Base-by-base conservation (phyloP, 345 rosid genomes). In the Garcia nutans region DNA sequence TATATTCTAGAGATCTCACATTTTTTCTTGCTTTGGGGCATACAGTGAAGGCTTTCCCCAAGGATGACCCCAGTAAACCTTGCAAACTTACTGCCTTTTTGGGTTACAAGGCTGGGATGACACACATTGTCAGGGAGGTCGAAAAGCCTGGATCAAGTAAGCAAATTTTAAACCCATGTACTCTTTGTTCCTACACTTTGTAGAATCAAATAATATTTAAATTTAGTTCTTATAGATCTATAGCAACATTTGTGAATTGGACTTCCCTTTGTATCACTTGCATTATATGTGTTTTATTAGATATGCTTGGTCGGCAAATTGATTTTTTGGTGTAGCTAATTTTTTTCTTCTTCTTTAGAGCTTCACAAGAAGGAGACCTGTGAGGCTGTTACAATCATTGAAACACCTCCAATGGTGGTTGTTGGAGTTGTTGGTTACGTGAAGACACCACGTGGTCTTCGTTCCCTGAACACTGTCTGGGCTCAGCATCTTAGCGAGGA, bases 321-420 rank as follows among this genome's bases (percentile, higher is more conserved):
- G 12, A 26, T 15, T 56, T 47, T 11, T 44, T 17, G 19, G 6
- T 49, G 7, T 45, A 22, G 2, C 50, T 62, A 13, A 7, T 52
- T 64, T n/a, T 0, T 31, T 3, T 41, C 11, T 4, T 3, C 26
- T 13, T n/a, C 22, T 65, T 22, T 62, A 92, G 95, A 93, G 86
- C 94, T 93, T 69, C 97, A 91, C 90, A 93, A 93, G 89, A 93
- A 93, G 83, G 96, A 93, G 86, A 89, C 97, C 1, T 91, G 96
- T 52, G 97, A 93, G 77, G 96, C 97, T 64, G 97, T 93, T 58
- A 92, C 97, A 1, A 80, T 92, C 22, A 33, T 92, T 79, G 97
- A 92, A 77, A 88, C 97, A 56, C 97, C 97, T 56, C 90, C 97
- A 20, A 86, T 92, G 92, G 87, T 92, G 5, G 83, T 91, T 74